Percentiles rank a stretch among this genome's conserved stretches.
Conservation (phyloP, 2,329 filamentous ascomycete genomes). For the Blumeria hordei region DNA sequence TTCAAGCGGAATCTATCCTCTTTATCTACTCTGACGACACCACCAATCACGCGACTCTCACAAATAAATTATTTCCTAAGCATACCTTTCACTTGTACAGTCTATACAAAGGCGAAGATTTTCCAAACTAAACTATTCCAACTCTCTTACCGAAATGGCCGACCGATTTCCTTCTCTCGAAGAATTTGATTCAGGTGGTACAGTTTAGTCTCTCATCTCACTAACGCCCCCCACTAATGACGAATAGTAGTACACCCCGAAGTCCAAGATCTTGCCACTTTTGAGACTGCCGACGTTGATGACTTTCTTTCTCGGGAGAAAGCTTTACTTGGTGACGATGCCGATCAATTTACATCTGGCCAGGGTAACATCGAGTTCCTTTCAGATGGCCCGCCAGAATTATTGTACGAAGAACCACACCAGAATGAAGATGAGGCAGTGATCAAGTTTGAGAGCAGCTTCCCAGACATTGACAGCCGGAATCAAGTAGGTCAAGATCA, state of each 20-base stretch:
- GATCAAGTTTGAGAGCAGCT: constrained; percentile 58
- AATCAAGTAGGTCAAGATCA: constrained; percentile 35
- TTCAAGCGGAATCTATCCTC: too few species aligned
- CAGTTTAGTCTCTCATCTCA: constrained; percentile 2
- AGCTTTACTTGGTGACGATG: constrained; percentile 72
- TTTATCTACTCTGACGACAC: too few species aligned
- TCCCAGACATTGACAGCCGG: constrained; percentile 47
- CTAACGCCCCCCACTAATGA: constrained; percentile 5
- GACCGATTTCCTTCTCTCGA: constrained; percentile 35
- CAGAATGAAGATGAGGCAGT: constrained; percentile 13
- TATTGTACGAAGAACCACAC: constrained; percentile 29
- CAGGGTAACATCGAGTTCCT: constrained; percentile 43
- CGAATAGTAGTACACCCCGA: constrained; percentile 46
- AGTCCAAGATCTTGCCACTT: constrained; percentile 21
- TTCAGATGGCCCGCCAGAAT: constrained; percentile 43
- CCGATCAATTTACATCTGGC: constrained; percentile 62
- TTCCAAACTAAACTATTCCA: too few species aligned
- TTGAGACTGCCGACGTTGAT: constrained; percentile 30
- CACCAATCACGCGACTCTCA: too few species aligned
- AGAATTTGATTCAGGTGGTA: constrained; percentile 29
- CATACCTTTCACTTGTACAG: too few species aligned
- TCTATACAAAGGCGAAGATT: too few species aligned
- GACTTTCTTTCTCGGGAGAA: constrained; percentile 87
- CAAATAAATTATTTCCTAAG: too few species aligned
- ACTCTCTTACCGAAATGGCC: constrained; percentile 22